Conservation (phyloP, 2,329 filamentous ascomycete genomes). For the Curvularia eragrostidis region DNA sequence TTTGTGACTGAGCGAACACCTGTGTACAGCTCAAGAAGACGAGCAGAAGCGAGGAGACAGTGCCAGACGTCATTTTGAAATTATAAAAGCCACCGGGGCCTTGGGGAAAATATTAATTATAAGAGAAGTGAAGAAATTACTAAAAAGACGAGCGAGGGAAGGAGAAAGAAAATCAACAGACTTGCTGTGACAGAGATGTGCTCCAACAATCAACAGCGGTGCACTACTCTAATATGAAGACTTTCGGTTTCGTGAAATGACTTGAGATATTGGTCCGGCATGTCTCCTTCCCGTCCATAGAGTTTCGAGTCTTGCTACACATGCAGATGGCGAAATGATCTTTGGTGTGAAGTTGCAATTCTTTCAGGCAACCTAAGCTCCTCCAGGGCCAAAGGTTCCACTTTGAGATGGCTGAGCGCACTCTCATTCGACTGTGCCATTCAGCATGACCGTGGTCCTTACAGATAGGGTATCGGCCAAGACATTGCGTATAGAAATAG, state of each 20-base stretch:
- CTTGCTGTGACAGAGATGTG: slow-evolving; percentile 37
- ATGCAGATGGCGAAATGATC: slow-evolving; percentile 6
- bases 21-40: slow-evolving; percentile 37
- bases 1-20: slow-evolving; percentile 34
- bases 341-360: slow-evolving; percentile 5
- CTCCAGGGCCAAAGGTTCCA: neutral
- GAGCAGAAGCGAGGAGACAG: slow-evolving; percentile 43
- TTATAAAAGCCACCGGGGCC: slow-evolving; percentile 44
- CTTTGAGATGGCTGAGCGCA: neutral
- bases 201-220: slow-evolving; percentile 15
- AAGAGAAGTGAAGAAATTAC: slow-evolving; percentile 24
- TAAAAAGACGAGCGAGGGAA: slow-evolving; percentile 21
- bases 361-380: slow-evolving; percentile 17
- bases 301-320: slow-evolving; percentile 15
- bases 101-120: slow-evolving; percentile 23
- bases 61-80: slow-evolving; percentile 46
- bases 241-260: slow-evolving; percentile 16
- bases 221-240: slow-evolving; percentile 34
- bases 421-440: slow-evolving; percentile 19
- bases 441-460: slow-evolving; percentile 21
- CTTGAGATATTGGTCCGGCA: slow-evolving; percentile 13
- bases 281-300: slow-evolving; percentile 10
- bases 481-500: slow-evolving; percentile 27
- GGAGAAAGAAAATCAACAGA: slow-evolving; percentile 38
- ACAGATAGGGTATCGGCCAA: slow-evolving; percentile 36